Percentiles rank a stretch among this genome's conserved stretches.
Evolutionary conservation across 2,329 filamentous ascomycete species (phyloP).

Genomic region (Lachnellula hyalina): DNA sequence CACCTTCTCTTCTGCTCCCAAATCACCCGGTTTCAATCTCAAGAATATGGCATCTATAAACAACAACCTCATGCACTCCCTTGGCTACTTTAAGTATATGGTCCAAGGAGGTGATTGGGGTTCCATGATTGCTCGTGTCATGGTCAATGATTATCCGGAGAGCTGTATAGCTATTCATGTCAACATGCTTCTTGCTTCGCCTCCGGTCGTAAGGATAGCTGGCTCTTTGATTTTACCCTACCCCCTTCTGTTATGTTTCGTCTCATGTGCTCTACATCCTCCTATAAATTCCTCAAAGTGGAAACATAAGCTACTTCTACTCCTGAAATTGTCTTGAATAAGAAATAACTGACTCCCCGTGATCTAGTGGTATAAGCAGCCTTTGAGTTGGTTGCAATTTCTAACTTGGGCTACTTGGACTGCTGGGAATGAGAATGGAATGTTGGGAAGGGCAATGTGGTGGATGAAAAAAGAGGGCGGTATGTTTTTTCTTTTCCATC

Average conservation of each 20-base stretch:
- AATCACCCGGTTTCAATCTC: conserved; percentile 25
- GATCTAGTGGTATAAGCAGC: conserved; percentile 8
- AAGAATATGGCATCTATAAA: conserved; percentile 46
- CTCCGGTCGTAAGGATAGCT: conserved; percentile 4
- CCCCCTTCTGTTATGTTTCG: too few species aligned
- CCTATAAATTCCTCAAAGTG: too few species aligned
- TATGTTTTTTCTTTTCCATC: not conserved
- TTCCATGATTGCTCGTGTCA: conserved; percentile 53
- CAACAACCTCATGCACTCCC: conserved; percentile 62
- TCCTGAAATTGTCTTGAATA: too few species aligned
- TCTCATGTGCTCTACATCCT: too few species aligned
- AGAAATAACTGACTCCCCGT: too few species aligned
- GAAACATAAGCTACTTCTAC: too few species aligned
- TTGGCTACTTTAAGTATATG: conserved; percentile 59
- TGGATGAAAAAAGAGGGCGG: conserved; percentile 15
- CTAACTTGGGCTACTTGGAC: conserved; percentile 19
- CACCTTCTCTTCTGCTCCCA: conserved; percentile 38
- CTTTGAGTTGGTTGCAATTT: conserved; percentile 16
- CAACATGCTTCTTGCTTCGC: conserved; percentile 22
- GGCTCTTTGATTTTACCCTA: too few species aligned
- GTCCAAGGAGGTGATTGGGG: conserved; percentile 70
- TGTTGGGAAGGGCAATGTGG: conserved; percentile 14
- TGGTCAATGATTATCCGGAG: conserved; percentile 52
- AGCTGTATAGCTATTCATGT: conserved; percentile 24
- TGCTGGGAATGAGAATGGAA: conserved; percentile 12